Conservation (phyloP, 208 protist species). For the Trypanosoma platydactyli region DNA sequence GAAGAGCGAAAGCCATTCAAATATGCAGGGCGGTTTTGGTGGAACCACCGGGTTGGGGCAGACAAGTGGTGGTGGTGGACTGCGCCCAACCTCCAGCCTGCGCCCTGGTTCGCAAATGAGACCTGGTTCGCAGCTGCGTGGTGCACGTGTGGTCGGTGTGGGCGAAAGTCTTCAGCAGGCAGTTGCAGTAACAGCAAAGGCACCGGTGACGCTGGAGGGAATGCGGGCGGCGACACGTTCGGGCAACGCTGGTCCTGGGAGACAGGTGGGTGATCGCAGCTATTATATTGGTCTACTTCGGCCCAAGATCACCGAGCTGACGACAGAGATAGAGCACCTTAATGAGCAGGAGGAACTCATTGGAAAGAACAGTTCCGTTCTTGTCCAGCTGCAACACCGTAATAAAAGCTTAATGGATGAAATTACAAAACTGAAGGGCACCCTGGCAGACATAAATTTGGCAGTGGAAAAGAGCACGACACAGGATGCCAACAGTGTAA, state of each 20-base stretch:
- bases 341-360: slow-evolving; percentile 87
- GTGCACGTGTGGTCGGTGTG: slow-evolving; percentile 67
- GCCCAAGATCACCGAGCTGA: slow-evolving; percentile 85
- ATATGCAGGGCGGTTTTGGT: slow-evolving; percentile 21
- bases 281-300: slow-evolving; percentile 91
- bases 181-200: slow-evolving; percentile 61
- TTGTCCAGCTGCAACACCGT: slow-evolving; percentile 79
- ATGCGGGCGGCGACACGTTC: slow-evolving; percentile 78
- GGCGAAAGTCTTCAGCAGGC: slow-evolving; percentile 83
- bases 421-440: slow-evolving; percentile 73
- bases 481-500: slow-evolving; percentile 66
- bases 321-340: slow-evolving; percentile 84
- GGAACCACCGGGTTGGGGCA: slow-evolving; percentile 21
- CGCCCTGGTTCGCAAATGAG: slow-evolving; percentile 75
- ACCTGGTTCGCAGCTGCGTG: slow-evolving; percentile 64
- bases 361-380: slow-evolving; percentile 68
- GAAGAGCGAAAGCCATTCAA: neutral
- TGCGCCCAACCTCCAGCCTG: slow-evolving; percentile 35
- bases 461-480: slow-evolving; percentile 66
- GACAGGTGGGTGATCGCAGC: slow-evolving; percentile 88
- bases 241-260: slow-evolving; percentile 71
- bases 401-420: slow-evolving; percentile 69
- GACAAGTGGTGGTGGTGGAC: slow-evolving; percentile 26
- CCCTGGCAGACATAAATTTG: slow-evolving; percentile 82
- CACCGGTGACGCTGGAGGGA: slow-evolving; percentile 77